Evolutionary conservation across 31 red algal species (phyloP).

Genomic region (Pterothamnion heteromorphum): DNA sequence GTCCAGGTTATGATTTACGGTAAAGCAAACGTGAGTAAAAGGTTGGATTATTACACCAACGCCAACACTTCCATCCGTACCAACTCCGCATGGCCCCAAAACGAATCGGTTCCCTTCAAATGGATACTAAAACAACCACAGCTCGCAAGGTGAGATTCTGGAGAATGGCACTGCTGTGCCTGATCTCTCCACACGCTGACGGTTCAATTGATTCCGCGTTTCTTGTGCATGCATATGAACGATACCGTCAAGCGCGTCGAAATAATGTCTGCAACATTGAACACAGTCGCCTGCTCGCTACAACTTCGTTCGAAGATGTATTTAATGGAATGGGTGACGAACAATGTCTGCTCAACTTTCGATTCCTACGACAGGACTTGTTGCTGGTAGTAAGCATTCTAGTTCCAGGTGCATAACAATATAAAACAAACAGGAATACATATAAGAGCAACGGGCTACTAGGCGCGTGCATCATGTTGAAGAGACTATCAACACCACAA

Average conservation of each 20-base stretch:
- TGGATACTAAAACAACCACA: neutral
- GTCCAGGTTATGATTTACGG: neutral
- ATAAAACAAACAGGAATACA: neutral
- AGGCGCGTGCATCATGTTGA: neutral
- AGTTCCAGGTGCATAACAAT: neutral
- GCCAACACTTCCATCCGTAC: neutral
- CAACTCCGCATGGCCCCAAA: neutral
- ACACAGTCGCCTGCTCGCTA: neutral
- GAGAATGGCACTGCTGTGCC: neutral
- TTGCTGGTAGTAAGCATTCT: neutral
- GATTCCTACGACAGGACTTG: neutral
- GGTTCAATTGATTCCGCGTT: neutral
- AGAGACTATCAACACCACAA: neutral
- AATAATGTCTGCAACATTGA: neutral
- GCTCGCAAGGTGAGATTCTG: neutral
- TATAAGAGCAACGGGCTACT: neutral
- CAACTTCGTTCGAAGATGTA: neutral
- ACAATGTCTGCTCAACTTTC: neutral
- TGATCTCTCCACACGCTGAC: neutral
- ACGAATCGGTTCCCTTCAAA: neutral
- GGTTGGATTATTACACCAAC: no score
- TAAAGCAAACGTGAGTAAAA: constrained; percentile 6
- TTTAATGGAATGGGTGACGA: neutral
- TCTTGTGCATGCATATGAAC: neutral
- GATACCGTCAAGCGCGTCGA: neutral